Evolutionary conservation across 2,329 filamentous ascomycete species (phyloP).

Genomic region (Triangularia verruculosa): DNA sequence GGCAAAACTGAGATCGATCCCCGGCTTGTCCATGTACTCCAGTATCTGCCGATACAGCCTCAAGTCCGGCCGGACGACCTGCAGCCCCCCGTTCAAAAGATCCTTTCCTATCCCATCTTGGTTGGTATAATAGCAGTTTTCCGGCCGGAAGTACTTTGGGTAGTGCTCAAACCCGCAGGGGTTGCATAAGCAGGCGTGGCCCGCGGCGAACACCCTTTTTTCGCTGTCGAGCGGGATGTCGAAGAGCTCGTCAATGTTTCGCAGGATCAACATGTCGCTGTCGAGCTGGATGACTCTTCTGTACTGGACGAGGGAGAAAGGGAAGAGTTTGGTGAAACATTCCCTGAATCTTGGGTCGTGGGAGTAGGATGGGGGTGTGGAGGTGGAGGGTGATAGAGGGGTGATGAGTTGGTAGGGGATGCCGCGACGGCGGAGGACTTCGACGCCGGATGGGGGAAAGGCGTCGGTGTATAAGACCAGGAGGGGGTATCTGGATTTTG

Average conservation of each 20-base stretch:
- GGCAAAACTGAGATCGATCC: constrained; percentile 52
- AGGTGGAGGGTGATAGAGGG: constrained; percentile 65
- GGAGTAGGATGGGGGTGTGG: constrained; percentile 55
- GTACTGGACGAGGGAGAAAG: constrained; percentile 75
- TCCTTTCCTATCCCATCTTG: constrained; percentile 23
- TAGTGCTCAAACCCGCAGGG: constrained; percentile 76
- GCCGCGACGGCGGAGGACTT: constrained; percentile 64
- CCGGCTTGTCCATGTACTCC: constrained; percentile 47
- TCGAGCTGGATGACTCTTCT: constrained; percentile 79
- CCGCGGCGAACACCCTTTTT: constrained; percentile 68
- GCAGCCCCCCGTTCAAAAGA: constrained; percentile 49
- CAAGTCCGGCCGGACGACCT: constrained; percentile 53
- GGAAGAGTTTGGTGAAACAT: constrained; percentile 83
- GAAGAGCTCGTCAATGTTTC: constrained; percentile 93
- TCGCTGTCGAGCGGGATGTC: constrained; percentile 68
- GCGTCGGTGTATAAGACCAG: constrained; percentile 79
- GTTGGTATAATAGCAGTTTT: constrained; percentile 33
- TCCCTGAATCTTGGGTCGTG: constrained; percentile 84
- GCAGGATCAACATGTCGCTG: constrained; percentile 78
- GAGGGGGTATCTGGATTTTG: constrained; percentile 69
- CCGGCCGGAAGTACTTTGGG: constrained; percentile 60
- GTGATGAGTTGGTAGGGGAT: constrained; percentile 69
- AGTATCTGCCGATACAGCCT: constrained; percentile 50
- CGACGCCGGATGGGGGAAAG: constrained; percentile 66
- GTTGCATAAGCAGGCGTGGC: constrained; percentile 84